Evolutionary conservation across 2,329 filamentous ascomycete genomes (phyloP).

Genomic region (Phyllosticta ampelicida): DNA sequence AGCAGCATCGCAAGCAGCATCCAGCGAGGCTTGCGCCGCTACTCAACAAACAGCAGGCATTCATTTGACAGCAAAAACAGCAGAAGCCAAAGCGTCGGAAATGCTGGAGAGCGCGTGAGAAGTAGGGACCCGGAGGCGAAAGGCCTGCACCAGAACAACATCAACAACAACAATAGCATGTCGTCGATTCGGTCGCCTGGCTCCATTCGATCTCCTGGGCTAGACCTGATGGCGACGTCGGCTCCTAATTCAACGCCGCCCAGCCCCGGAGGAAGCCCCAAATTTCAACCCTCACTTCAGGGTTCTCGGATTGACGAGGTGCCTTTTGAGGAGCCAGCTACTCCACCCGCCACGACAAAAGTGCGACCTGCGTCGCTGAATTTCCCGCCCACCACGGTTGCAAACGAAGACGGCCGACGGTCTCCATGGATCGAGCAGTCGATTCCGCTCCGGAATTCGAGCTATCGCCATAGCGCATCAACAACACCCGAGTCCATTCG

Average conservation of each 20-base stretch:
- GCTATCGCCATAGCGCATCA: neutral
- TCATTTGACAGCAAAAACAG: slow-evolving; percentile 22
- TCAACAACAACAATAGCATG: neutral
- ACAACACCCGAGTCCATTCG: slow-evolving; percentile 13
- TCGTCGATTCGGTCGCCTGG: neutral
- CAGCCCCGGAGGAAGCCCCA: neutral
- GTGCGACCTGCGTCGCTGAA: neutral
- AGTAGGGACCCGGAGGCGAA: slow-evolving; percentile 23
- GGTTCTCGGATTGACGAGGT: slow-evolving; percentile 7
- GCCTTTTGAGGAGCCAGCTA: slow-evolving; percentile 3
- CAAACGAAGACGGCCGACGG: neutral
- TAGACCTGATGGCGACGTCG: neutral
- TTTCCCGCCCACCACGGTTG: neutral
- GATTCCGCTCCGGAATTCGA: neutral
- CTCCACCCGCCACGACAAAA: neutral
- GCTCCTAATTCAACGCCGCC: neutral
- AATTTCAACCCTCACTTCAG: slow-evolving; percentile 5
- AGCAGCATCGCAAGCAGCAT: slow-evolving; percentile 32
- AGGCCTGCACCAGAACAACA: slow-evolving; percentile 44
- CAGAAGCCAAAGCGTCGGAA: slow-evolving; percentile 15
- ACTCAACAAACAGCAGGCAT: slow-evolving; percentile 23
- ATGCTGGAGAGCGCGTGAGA: neutral
- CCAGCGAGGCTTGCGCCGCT: slow-evolving; percentile 22
- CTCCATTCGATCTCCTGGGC: neutral
- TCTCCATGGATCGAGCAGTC: neutral